These are phyloP conservation scores for Pleurotus citrinopileatus DNA, from an alignment of 768 basidiomycete genomes.

Conservation along the genomic window DNA sequence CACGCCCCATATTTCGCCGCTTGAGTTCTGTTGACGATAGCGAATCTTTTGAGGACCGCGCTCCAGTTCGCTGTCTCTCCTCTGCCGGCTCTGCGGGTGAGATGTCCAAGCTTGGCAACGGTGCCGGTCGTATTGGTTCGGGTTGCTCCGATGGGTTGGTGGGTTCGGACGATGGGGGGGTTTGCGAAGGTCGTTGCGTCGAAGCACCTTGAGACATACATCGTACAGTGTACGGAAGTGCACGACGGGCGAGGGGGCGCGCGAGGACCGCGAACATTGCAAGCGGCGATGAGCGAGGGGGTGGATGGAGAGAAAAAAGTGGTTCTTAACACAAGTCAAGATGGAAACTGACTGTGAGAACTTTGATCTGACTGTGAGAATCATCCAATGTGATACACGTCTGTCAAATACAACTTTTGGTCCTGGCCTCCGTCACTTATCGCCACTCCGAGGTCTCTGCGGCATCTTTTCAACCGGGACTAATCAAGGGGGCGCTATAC, in stretches of 20 bases:
- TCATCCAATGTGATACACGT: not conserved
- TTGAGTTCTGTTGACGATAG: slow-evolving; percentile 77
- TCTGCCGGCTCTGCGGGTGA: slow-evolving; percentile 48
- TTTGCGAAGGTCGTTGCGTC: slow-evolving; percentile 13
- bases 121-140: slow-evolving; percentile 16
- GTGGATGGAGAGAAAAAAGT: not conserved
- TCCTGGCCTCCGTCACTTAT: no score
- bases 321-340: not conserved
- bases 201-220: slow-evolving; percentile 29
- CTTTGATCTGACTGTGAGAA: not conserved
- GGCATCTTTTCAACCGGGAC: not conserved
- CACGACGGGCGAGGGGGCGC: slow-evolving; percentile 32
- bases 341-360: not conserved
- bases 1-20: slow-evolving; percentile 53
- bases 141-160: slow-evolving; percentile 11
- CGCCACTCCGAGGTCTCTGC: no score
- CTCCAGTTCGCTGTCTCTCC: slow-evolving; percentile 60
- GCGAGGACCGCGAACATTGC: slow-evolving; percentile 24
- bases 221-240: slow-evolving; percentile 29
- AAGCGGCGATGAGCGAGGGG: not conserved
- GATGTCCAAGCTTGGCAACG: slow-evolving; percentile 61
- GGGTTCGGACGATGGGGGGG: slow-evolving; percentile 15
- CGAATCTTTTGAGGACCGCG: slow-evolving; percentile 73
- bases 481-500: not conserved
- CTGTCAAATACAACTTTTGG: not conserved